Base-by-base conservation (phyloP, 2,329 filamentous ascomycete species). In the Fusarium sambucinum region DNA sequence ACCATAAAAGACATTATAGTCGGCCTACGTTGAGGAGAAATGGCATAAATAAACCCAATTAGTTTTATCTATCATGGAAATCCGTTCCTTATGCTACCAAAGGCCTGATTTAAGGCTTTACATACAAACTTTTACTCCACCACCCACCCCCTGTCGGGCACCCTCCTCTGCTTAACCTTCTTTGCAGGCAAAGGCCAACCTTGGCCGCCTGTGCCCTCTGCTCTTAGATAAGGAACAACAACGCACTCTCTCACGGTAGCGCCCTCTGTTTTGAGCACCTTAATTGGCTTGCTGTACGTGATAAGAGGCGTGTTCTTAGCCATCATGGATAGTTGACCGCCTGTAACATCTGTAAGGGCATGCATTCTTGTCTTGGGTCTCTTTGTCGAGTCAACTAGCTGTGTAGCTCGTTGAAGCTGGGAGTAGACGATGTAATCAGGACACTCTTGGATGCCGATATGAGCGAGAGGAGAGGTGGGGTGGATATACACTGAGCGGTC, bases 351-450 rank as follows among this genome's bases (percentile, higher is more conserved):
- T 4, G 94, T 95, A 21, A 99, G 85, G 5, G 95, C 87, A 76
- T 95, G 92, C 92, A 99, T 96, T 42, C 96, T 84, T 30, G 93
- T 94, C 80, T 92, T 93, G 19, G 90, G 85, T 45, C 78, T 81
- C 73, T 89, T 90, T 27, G 85, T 84, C 3, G 79, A 76, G 23
- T 83, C 80, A 0, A 84, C 80, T 0, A 84, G 78, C 1, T 85
- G 80, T 1, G 86, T 82, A 5, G 88, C 83, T 58, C 89, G 89
- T 76, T 97, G 94, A 5, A 99, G 87, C 74, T 95, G 90, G 16
- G 90, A 90, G 81, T 97, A 99, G 19, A 97, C 85, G 59, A 98
- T 86, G 76, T 95, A 98, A 62, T 92, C 87, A 0, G 96, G 96
- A 71, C 96, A 92, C 78, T 95, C 91, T 57, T 87, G 86, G 0